These are phyloP conservation scores for Hypoxylon sp. DNA, from an alignment of 2,329 filamentous ascomycete genomes.

Conservation along the genomic window DNA sequence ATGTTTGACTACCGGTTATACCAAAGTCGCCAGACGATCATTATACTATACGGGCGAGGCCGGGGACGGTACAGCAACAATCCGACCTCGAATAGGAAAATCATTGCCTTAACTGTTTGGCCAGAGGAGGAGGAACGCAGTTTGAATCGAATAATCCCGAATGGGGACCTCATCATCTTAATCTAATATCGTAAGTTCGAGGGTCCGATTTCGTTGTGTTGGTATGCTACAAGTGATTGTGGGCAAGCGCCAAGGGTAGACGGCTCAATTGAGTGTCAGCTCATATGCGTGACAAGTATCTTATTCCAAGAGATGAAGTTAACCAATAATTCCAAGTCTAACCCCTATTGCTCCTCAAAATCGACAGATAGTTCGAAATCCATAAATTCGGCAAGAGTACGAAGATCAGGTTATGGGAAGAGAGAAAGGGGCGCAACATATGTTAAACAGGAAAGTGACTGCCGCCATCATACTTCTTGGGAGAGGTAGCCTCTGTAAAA, in stretches of 20 bases:
- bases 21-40: conserved; percentile 19
- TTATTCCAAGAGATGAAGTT: too few relatives aligned
- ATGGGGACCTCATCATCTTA: neutral
- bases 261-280: neutral
- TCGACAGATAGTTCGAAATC: too few relatives aligned
- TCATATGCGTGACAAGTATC: too few relatives aligned
- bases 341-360: too few relatives aligned
- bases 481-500: too few relatives aligned
- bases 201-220: neutral
- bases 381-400: too few relatives aligned
- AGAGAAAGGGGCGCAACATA: too few relatives aligned
- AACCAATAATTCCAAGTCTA: too few relatives aligned
- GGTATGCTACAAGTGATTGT: neutral
- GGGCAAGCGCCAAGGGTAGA: neutral
- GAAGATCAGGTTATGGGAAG: too few relatives aligned
- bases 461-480: too few relatives aligned
- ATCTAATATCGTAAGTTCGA: neutral
- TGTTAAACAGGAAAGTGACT: too few relatives aligned
- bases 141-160: neutral
- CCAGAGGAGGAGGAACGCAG: neutral
- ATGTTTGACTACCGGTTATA: conserved; percentile 32
- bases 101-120: neutral
- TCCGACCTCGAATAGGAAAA: too few relatives aligned
- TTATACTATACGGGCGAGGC: conserved; percentile 14
- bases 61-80: neutral